Conservation (phyloP, 805 yeast genomes). For the Cyberlindnera subsufficiens region DNA sequence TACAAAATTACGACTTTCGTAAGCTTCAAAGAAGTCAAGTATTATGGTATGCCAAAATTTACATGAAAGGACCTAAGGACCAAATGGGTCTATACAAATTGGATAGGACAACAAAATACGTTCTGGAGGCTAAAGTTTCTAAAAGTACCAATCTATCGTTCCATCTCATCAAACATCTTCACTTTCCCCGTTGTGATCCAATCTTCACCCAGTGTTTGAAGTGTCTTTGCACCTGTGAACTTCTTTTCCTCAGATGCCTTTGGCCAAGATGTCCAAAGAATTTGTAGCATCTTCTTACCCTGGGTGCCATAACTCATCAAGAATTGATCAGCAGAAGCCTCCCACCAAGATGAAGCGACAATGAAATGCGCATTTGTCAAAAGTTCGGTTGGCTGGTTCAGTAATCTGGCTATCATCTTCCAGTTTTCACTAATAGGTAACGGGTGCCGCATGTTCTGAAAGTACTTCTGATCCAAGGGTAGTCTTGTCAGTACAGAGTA, state of each 20-base stretch:
- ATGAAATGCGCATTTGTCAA: slow-evolving; percentile 67
- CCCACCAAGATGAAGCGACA: slow-evolving; percentile 87
- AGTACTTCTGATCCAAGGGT: slow-evolving; percentile 25
- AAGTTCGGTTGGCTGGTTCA: slow-evolving; percentile 47
- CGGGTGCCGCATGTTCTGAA: slow-evolving; percentile 37
- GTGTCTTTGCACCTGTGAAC: slow-evolving; percentile 74
- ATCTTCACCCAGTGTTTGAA: slow-evolving; percentile 75
- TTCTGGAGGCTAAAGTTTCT: background rate
- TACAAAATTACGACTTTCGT: too few relatives aligned
- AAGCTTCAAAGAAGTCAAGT: too few relatives aligned
- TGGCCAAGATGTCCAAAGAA: slow-evolving; percentile 49
- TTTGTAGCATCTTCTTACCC: slow-evolving; percentile 52
- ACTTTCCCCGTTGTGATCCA: slow-evolving; percentile 48
- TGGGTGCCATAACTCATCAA: slow-evolving; percentile 58
- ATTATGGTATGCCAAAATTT: too few relatives aligned
- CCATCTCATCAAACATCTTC: slow-evolving; percentile 32
- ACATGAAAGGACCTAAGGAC: too few relatives aligned
- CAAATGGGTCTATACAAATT: too few relatives aligned
- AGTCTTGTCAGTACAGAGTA: slow-evolving; percentile 70
- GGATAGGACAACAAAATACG: background rate
- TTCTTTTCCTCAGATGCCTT: slow-evolving; percentile 40
- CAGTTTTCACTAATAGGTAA: slow-evolving; percentile 55
- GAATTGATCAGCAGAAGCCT: slow-evolving; percentile 60
- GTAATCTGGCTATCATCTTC: slow-evolving; percentile 65
- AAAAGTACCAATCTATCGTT: slow-evolving; percentile 11